Evolutionary conservation across 2,329 filamentous ascomycete species (phyloP).

Genomic region (Plectosphaerella sp.): DNA sequence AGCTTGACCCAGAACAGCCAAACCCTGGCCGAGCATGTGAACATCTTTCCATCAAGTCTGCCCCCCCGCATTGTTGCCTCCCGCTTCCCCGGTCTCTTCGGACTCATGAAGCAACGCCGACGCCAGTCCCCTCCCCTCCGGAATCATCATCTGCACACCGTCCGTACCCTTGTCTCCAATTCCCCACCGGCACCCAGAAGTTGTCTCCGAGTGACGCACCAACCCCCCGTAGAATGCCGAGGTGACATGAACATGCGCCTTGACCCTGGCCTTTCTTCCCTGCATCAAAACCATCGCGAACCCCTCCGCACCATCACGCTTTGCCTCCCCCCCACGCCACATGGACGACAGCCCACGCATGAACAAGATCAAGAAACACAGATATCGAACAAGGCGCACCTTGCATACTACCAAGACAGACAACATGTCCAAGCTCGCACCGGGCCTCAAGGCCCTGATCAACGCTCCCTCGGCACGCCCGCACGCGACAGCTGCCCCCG

Average conservation of each 20-base stretch:
- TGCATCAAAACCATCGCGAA: not conserved
- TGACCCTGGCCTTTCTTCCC: not conserved
- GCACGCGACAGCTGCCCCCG: constrained; percentile 59
- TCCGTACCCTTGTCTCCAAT: not conserved
- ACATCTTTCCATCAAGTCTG: too few species aligned
- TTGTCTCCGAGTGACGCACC: not conserved
- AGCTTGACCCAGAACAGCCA: not conserved
- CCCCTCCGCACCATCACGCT: not conserved
- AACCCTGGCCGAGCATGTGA: too few species aligned
- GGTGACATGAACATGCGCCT: not conserved
- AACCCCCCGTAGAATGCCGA: not conserved
- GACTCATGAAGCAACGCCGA: constrained; percentile 1
- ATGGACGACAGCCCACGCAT: not conserved
- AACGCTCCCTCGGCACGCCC: constrained; percentile 64
- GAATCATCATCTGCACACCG: too few species aligned
- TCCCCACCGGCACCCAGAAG: not conserved
- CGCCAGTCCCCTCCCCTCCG: not conserved
- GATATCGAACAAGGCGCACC: not conserved
- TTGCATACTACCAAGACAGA: constrained; percentile 11
- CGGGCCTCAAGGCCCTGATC: constrained; percentile 68
- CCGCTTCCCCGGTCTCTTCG: not conserved
- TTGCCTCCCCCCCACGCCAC: not conserved
- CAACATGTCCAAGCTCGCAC: constrained; percentile 68
- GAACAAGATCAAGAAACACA: not conserved
- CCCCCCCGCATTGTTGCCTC: too few species aligned